Evolutionary conservation across 768 basidiomycete species (phyloP), one percentile per base, ranked within the genome.

Genomic region (Termitomyces sp.): DNA sequence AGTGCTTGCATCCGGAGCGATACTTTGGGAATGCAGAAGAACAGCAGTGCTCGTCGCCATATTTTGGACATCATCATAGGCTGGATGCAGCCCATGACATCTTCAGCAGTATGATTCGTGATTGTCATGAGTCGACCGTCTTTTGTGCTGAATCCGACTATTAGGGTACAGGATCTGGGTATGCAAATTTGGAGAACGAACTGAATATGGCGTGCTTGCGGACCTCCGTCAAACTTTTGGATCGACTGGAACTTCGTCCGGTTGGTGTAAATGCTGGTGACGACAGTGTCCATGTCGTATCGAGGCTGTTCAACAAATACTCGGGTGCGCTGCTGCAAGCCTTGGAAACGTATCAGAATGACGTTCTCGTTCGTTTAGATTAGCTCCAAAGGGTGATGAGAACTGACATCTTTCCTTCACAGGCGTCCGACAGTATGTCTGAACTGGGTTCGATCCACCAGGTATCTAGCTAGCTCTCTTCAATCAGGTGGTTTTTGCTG

Each of bases 241-340:
- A 95, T 62, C 83, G 86, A 16, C 72, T 96, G 9, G 82, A 87
- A 52, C 75, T 97, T 22, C 77, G 80, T 53, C 75, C 81, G 5
- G 71, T 80, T 3, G 88, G 81, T 54, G 66, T 79, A 0, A 75
- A 80, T 40, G 76, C 81, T 35, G 80, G 82, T 16, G 83, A 90
- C 59, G 88, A 90, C 59, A 74, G 79, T 26, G 76, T 79, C 0
- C 88, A 91, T 66, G 83, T 84, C 10, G 81, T 90, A 18, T 87
- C 90, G 2, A 77, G 93, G 26, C 70, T 92, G 28, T 95, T 95
- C 73, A 86, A 86, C 64, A 85, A 85, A 54, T 92, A 94, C 65
- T 84, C 87, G 30, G 77, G 75, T 14, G 76, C 85, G 24, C 76
- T 95, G 45, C 73, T 89, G 30, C 79, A 80, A 62, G 82, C 82